These are phyloP conservation scores for Hericium rajendrae DNA, from an alignment of 768 basidiomycete species.

Conservation along the genomic window DNA sequence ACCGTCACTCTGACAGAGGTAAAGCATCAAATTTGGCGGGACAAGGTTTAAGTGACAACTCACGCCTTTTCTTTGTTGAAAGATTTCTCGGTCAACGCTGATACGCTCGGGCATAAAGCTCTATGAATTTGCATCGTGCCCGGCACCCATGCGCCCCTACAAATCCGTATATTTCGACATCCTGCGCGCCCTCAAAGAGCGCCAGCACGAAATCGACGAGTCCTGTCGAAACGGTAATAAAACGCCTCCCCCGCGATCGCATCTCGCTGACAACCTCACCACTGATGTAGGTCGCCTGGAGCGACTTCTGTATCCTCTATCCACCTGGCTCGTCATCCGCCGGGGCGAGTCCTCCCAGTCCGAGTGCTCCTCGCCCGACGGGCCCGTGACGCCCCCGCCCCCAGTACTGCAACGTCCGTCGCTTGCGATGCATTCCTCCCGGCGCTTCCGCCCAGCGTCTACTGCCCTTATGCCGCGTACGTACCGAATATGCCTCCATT, in stretches of 20 bases:
- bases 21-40: neutral
- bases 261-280: neutral
- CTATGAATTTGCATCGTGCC: constrained; percentile 11
- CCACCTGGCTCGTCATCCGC: constrained; percentile 12
- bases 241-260: neutral
- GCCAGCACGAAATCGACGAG: constrained; percentile 8
- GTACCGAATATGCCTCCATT: neutral
- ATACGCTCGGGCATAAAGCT: constrained; percentile 12
- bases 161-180: constrained; percentile 14
- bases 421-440: neutral
- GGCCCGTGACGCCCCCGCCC: neutral
- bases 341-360: constrained; percentile 1
- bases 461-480: constrained; percentile 14
- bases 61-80: neutral
- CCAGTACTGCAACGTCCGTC: neutral
- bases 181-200: constrained; percentile 9
- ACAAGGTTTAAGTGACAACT: too few species aligned
- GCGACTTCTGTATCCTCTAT: constrained; percentile 12
- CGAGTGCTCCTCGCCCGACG: neutral
- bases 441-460: constrained; percentile 1
- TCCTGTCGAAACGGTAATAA: constrained; percentile 10
- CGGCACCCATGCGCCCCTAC: constrained; percentile 5
- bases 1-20: constrained; percentile 16
- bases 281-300: constrained; percentile 7
- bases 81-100: constrained; percentile 14